Evolutionary conservation across 805 yeast genomes (phyloP).

Genomic region (Spathaspora arborariae): DNA sequence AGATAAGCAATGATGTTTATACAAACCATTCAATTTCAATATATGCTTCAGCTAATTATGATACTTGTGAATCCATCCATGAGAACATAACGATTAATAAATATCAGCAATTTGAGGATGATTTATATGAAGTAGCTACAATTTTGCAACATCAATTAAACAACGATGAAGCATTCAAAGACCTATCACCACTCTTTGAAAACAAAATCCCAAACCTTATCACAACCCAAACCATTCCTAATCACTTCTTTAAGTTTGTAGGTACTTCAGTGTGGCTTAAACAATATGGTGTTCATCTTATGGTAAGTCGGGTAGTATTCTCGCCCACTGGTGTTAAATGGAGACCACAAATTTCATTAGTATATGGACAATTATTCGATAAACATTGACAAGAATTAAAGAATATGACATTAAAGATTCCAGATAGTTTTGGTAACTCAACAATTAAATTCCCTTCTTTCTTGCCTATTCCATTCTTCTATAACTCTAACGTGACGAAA

Average conservation of each 20-base stretch:
- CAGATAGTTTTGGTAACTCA: constrained; percentile 10
- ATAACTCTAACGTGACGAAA: constrained; percentile 6
- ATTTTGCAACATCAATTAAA: constrained; percentile 4
- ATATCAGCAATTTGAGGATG: constrained; percentile 1
- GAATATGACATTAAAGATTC: constrained; percentile 21
- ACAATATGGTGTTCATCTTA: constrained; percentile 29
- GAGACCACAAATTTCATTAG: constrained; percentile 22
- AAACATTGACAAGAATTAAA: constrained; percentile 19
- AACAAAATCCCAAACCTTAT: constrained; percentile 9
- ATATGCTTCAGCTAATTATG: neutral
- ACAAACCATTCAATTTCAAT: neutral
- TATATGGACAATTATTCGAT: constrained; percentile 20
- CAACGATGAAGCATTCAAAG: constrained; percentile 4
- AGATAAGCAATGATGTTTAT: too few relatives aligned
- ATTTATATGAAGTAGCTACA: constrained; percentile 6
- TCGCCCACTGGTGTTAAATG: constrained; percentile 18
- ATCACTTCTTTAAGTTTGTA: constrained; percentile 28
- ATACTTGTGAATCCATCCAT: neutral
- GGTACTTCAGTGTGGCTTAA: constrained; percentile 31
- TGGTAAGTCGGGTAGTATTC: constrained; percentile 27
- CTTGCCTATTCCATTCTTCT: constrained; percentile 13
- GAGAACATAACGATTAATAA: constrained; percentile 1
- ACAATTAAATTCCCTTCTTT: constrained; percentile 12
- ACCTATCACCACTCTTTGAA: constrained; percentile 3
- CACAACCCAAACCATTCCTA: constrained; percentile 7